Evolutionary conservation across 2,329 filamentous ascomycete genomes (phyloP), one percentile per base, ranked within the genome.

Genomic region (Dactylellina parvicollis): DNA sequence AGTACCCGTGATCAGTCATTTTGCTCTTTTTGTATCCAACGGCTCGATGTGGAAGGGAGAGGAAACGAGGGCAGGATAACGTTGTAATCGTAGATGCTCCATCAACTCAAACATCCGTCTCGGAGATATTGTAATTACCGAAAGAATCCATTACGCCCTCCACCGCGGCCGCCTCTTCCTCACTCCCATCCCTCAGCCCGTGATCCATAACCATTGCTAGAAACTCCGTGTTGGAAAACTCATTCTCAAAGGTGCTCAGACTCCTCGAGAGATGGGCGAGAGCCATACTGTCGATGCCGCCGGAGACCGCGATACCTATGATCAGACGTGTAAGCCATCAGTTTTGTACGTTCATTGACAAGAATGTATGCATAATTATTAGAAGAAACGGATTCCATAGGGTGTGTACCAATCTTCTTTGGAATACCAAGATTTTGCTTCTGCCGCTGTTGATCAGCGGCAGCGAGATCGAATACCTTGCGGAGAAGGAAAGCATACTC

Each of bases 211-310:
- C 81, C 28, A 78, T 60, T 7, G 59, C 52, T 2, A 62, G 26
- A 54, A 69, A 62, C 14, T 54, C 42, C 1, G 59, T 73, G 1
- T 44, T 3, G 9, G 44, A 30, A 46, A 69, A 67, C 20, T 62
- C 64, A 38, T 57, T 65, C 8, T 36, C 42, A 30, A 54, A 74
- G n/a, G 64, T 22, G 65, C 75, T 30, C 64, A 85, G 77, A 47
- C 83, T 80, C 52, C 84, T 85, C 79, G 90, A 91, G 34, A 98
- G 85, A 72, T 84, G 88, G 62, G 92, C 92, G 72, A 99, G 84
- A 26, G 94, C 94, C 93, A 98, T 99, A n/a, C 94, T 98, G 81
- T 99, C 95, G 38, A 95, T 91, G 5, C 95, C 95, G 22, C 95
- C 95, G 79, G 93, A 97, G 74, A 98, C 84, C 14, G 93, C 95